Conservation (phyloP, 768 basidiomycete genomes). For the Boletellus emodensis region DNA sequence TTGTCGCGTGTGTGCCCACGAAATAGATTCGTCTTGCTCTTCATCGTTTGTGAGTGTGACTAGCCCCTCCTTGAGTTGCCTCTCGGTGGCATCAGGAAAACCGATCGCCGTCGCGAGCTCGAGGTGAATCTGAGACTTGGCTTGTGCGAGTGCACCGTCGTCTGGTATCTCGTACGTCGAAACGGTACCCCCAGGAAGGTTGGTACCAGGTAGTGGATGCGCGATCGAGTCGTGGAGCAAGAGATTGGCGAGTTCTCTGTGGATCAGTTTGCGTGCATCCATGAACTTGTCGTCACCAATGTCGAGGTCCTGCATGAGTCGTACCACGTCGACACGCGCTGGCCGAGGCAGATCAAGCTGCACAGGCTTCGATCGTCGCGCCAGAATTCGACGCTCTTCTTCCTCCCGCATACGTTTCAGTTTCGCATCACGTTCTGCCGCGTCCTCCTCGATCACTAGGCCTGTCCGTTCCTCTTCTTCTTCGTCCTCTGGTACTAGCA, state of each 20-base stretch:
- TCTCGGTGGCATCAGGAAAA: conserved; percentile 76
- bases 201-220: conserved; percentile 86
- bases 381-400: conserved; percentile 76
- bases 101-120: conserved; percentile 82
- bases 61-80: conserved; percentile 76
- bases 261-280: conserved; percentile 60
- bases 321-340: conserved; percentile 68
- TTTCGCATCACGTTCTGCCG: conserved; percentile 84
- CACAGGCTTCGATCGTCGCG: conserved; percentile 75
- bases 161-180: conserved; percentile 72
- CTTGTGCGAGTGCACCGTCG: conserved; percentile 68
- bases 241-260: conserved; percentile 73
- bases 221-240: conserved; percentile 85
- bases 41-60: conserved; percentile 60
- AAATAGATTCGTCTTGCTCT: conserved; percentile 52
- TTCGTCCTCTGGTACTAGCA: conserved; percentile 87
- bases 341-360: conserved; percentile 84
- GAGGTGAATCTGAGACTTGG: conserved; percentile 66
- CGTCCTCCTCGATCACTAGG: conserved; percentile 66
- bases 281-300: conserved; percentile 46
- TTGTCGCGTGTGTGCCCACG: conserved; percentile 69
- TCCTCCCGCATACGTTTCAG: conserved; percentile 63
- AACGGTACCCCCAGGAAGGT: conserved; percentile 63
- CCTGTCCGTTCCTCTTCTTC: conserved; percentile 39
- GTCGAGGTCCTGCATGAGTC: conserved; percentile 57